Evolutionary conservation across 441 rosid genomes (phyloP).

Genomic region (Biscutella laevigata): DNA sequence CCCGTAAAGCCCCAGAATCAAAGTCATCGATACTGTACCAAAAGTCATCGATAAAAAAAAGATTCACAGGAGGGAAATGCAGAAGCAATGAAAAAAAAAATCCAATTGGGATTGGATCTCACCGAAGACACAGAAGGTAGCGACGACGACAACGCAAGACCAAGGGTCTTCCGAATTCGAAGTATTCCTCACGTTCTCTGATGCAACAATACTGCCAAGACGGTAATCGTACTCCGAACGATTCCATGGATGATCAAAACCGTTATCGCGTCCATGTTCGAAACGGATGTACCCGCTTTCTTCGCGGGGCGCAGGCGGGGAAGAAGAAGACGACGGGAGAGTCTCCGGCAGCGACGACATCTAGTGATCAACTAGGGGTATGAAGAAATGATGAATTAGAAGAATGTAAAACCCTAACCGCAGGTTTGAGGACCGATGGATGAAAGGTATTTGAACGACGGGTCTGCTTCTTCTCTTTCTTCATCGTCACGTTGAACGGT

Average conservation of each 20-base stretch:
- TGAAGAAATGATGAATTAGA: not conserved
- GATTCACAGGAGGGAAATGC: not conserved
- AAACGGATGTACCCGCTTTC: constrained; percentile 30
- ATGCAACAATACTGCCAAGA: constrained; percentile 34
- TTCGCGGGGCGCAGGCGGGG: constrained; percentile 37
- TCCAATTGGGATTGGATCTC: not conserved
- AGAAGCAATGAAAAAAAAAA: too few species aligned
- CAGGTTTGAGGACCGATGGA: constrained; percentile 13
- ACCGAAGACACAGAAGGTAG: constrained; percentile 92
- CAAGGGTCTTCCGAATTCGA: constrained; percentile 59
- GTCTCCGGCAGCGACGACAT: constrained; percentile 55
- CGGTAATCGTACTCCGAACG: constrained; percentile 27
- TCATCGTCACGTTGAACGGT: constrained; percentile 33
- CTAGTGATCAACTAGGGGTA: not conserved
- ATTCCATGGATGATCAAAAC: constrained; percentile 32
- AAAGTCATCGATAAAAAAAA: not conserved
- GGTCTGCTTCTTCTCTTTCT: constrained; percentile 28
- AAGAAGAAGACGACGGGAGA: constrained; percentile 24
- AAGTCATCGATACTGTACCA: constrained; percentile 68
- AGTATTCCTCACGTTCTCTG: constrained; percentile 24
- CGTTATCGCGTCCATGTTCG: constrained; percentile 17
- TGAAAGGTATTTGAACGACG: constrained; percentile 24
- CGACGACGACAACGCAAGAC: constrained; percentile 75
- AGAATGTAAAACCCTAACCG: constrained; percentile 23
- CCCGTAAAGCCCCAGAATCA: constrained; percentile 87